These are phyloP conservation scores for Trichoderma asperellum DNA, from an alignment of 2,329 filamentous ascomycete species.

Conservation along the genomic window DNA sequence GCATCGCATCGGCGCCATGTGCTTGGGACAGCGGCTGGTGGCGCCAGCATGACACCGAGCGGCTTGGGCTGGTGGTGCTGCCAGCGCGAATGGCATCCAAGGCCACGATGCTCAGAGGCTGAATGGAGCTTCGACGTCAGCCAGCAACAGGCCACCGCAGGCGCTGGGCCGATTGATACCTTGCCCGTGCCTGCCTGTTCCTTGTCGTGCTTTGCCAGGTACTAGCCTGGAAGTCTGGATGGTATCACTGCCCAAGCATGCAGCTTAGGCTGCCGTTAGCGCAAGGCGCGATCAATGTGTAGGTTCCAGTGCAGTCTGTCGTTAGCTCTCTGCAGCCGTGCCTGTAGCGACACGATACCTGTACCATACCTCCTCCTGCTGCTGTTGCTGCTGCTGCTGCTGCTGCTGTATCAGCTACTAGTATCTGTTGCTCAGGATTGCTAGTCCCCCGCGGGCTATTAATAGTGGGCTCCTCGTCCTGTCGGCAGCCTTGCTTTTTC, in stretches of 20 bases:
- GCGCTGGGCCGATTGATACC: not conserved
- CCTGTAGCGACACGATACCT: not conserved
- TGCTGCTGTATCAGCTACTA: too few relatives aligned
- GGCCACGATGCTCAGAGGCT: constrained; percentile 7
- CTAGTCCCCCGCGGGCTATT: not conserved
- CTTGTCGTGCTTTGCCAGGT: not conserved
- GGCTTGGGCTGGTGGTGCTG: constrained; percentile 7
- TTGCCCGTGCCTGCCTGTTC: not conserved
- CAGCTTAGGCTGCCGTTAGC: not conserved
- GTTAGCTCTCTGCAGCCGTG: not conserved
- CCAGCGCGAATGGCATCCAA: not conserved
- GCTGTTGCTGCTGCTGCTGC: too few relatives aligned
- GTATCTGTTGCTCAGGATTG: not conserved
- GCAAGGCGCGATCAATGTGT: too few relatives aligned
- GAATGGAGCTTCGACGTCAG: not conserved
- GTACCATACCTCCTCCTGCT: too few relatives aligned
- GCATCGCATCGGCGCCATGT: constrained; percentile 10
- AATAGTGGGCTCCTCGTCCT: constrained; percentile 12
- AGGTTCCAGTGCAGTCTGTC: too few relatives aligned
- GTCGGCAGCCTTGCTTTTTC: constrained; percentile 18
- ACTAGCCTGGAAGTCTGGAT: not conserved
- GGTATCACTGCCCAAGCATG: not conserved
- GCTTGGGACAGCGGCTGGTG: constrained; percentile 4
- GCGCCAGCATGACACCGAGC: constrained; percentile 17
- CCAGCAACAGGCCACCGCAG: not conserved